A percentile compares a stretch with the other conserved stretches of the same genome.
These are phyloP conservation scores for Aspergillus olivimuriae DNA, from an alignment of 495 filamentous ascomycete species.

Conservation along the genomic window DNA sequence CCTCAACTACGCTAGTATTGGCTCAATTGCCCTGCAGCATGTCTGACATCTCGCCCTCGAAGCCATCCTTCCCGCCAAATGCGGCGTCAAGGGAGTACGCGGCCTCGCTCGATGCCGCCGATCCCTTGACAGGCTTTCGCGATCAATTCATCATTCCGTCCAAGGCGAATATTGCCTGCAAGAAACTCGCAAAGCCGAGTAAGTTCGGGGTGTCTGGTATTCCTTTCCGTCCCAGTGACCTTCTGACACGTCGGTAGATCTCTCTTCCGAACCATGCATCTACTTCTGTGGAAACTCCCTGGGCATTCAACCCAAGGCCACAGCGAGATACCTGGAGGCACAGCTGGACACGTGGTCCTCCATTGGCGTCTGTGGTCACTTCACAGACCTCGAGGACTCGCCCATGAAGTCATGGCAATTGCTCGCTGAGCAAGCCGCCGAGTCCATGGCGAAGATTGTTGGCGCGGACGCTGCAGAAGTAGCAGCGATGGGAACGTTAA, in stretches of 20 bases:
- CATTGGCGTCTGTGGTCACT: constrained; percentile 88
- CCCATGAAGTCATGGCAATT: constrained; percentile 75
- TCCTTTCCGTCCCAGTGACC: background rate
- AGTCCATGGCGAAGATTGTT: constrained; percentile 73
- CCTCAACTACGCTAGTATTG: background rate
- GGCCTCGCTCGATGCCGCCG: constrained; percentile 56
- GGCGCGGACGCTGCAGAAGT: constrained; percentile 74
- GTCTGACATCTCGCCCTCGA: constrained; percentile 16
- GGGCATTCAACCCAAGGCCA: constrained; percentile 78
- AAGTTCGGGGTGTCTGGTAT: background rate
- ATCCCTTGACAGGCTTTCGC: constrained; percentile 60
- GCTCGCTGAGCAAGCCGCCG: constrained; percentile 63
- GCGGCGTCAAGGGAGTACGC: constrained; percentile 50
- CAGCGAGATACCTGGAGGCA: constrained; percentile 60
- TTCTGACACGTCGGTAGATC: constrained; percentile 22
- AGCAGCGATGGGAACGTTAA: constrained; percentile 88
- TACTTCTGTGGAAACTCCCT: constrained; percentile 96
- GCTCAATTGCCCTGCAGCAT: constrained; percentile 3
- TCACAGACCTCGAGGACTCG: constrained; percentile 68
- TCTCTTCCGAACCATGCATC: constrained; percentile 48
- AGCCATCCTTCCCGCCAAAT: constrained; percentile 31
- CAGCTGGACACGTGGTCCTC: constrained; percentile 85
- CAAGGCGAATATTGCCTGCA: constrained; percentile 66
- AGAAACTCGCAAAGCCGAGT: constrained; percentile 49
- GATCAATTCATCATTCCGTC: constrained; percentile 80